Evolutionary conservation across 1,284 basidiomycete species (phyloP), one percentile per base, ranked within the genome.

Genomic region (Mycena sp.): DNA sequence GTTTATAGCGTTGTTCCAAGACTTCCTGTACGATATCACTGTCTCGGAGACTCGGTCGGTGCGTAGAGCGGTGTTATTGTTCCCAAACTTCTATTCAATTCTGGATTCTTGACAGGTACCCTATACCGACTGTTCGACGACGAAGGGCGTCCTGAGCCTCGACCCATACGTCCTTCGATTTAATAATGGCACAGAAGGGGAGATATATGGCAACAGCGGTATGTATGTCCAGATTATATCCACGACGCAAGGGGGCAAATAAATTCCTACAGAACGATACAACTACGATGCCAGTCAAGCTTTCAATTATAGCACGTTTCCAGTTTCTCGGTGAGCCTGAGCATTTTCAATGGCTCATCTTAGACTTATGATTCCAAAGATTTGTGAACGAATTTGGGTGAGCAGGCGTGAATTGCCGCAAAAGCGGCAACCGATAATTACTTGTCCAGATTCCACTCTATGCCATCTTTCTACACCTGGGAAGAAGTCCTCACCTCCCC

Each of bases 351-450:
- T n/a, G n/a, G n/a, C n/a, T n/a, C n/a, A n/a, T n/a, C n/a, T n/a
- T n/a, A n/a, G n/a, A n/a, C n/a, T n/a, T n/a, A n/a, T n/a, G n/a
- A n/a, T n/a, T n/a, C n/a, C n/a, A n/a, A n/a, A 83, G 85, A 50
- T 87, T 85, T 64, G 80, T 88, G 38, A 88, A 88, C 65, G 87
- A 89, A 69, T 89, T 89, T 65, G 85, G 85, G 82, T 84, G 65
- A 57, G 78, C 12, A 17, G 19, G 19, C 21, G 19, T 5, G 14
- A 16, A 3, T 5, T 25, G 3, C 6, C 14, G 12, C 9, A 32
- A 21, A 16, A 4, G 16, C 0, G 1, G 23, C 14, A 25, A 28
- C 32, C 28, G 35, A n/a, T 19, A 30, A 10, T 19, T 29, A 12
- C 16, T 49, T 37, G 12, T 25, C n/a, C 19, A 87, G 86, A 19